Evolutionary conservation across 2,329 filamentous ascomycete genomes (phyloP), one percentile per base, ranked within the genome.

Genomic region (Penicillium occitanis): DNA sequence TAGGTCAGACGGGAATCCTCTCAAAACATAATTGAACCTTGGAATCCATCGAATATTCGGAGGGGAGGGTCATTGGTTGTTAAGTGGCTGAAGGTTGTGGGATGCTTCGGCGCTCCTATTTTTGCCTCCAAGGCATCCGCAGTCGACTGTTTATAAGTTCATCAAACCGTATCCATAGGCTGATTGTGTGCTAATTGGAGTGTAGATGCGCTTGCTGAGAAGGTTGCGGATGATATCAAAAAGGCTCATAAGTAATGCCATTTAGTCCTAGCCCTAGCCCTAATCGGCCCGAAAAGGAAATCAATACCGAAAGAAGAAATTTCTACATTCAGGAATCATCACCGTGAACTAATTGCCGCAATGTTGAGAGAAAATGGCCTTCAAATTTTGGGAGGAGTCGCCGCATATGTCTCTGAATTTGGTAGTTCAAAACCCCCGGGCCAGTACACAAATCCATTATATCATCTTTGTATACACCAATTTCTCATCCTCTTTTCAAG

Each of bases 251-350:
- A 25, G 19, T 13, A 3, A 50, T 28, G 46, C 11, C 14, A 30
- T 25, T 28, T 55, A 55, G 50, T 17, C 51, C 51, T 55, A 55
- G 28, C 51, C 51, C 51, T 55, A 55, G 51, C 28, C 51, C 51
- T 55, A 55, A 19, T 35, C 10, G 30, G 1, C 51, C 51, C n/a
- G n/a, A 22, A 55, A 11, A 37, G 51, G 51, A 35, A 35, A 35
- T 19, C 2, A 5, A 13, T 22, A 19, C 17, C 51, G 2, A 37
- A 35, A 13, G 17, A 35, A 19, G 51, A 19, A 22, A 37, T 35
- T 11, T n/a, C 8, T 17, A 33, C 7, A 35, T n/a, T 53, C 7
- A 19, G 19, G 17, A 53, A 17, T n/a, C 17, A 17, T 14, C 4
- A 28, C 22, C 19, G n/a, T 48, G 44, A 25, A 48, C 7, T 25